Evolutionary conservation across 2,329 filamentous ascomycete genomes (phyloP), one percentile per base, ranked within the genome.

Genomic region (Tolypocladium pustulatum): DNA sequence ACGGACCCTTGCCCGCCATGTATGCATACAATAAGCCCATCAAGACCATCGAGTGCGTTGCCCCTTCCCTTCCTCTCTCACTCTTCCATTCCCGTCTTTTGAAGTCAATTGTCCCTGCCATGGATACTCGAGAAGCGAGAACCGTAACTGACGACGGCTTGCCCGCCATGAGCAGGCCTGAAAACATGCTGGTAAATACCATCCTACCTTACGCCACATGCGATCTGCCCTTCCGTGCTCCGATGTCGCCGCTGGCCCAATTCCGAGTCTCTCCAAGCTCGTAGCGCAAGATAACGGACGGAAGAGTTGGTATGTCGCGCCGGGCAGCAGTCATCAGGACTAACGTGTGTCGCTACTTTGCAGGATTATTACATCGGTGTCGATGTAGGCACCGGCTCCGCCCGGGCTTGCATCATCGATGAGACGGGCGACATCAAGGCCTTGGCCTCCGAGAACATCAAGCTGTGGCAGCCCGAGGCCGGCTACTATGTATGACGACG

Each of bases 361-460:
- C 61, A 84, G 74, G 80, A 84, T 61, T 79, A 86, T 66, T 86
- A 82, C 68, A 83, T 97, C 69, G 93, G 93, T 61, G 90, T 99
- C 66, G 94, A 99, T 76, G 93, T 99, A 56, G 94, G 94, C 57
- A 99, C 94, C 25, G 94, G 94, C 58, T 96, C 91, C 71, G 94
- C 93, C 43, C 85, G 94, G 70, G 94, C 94, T 58, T 97, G 94
- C 75, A 91, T 99, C 70, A 96, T 99, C 74, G 90, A 97, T 72
- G 83, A 86, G 62, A 86, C 88, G 46, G 94, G 94, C 57, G 91
- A 97, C 69, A 97, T 99, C 75, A 86, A 86, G 69, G 84, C 82
- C 17, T 72, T 91, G 64, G 86, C 88, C 27, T 84, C 87, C 3
- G 83, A 91, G 70, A 82, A 89, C 65, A 92, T 92, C 74, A 86